Evolutionary conservation across 345 rosid genomes (phyloP).

Genomic region (Aquilaria sinensis): DNA sequence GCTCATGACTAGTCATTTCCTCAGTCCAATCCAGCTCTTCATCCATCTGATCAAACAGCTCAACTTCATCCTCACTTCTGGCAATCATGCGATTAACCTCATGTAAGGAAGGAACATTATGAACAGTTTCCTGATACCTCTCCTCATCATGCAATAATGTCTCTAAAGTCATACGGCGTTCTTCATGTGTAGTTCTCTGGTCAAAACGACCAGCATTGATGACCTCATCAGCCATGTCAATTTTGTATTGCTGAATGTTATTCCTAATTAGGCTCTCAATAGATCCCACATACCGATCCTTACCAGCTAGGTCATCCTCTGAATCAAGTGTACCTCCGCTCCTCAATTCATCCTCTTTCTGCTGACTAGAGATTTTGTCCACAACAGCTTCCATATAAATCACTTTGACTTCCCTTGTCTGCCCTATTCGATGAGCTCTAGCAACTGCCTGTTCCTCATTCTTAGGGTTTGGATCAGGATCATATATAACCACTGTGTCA

Average conservation of each 20-base stretch:
- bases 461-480: conserved; percentile 99
- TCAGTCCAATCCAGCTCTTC: conserved; percentile 92
- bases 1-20: conserved; percentile 90
- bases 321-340: conserved; percentile 77
- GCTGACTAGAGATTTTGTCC: conserved; percentile 81
- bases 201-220: conserved; percentile 99
- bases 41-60: conserved; percentile 99
- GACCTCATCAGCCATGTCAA: conserved; percentile 99
- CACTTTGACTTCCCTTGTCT: conserved; percentile 93
- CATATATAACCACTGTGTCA: conserved; percentile 96
- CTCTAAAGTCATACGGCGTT: conserved; percentile 95
- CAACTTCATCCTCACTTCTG: conserved; percentile 92
- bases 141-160: conserved; percentile 97
- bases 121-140: conserved; percentile 97
- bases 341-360: conserved; percentile 90
- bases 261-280: conserved; percentile 99
- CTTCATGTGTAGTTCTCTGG: conserved; percentile 99
- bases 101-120: conserved; percentile 95
- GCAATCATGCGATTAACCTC: conserved; percentile 98
- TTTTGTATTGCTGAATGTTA: conserved; percentile 98
- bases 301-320: conserved; percentile 98
- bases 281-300: conserved; percentile 96
- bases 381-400: conserved; percentile 99
- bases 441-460: conserved; percentile 99
- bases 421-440: conserved; percentile 99